Conservation (phyloP, 352 stramenopile species). For the Phytophthora boehmeriae region DNA sequence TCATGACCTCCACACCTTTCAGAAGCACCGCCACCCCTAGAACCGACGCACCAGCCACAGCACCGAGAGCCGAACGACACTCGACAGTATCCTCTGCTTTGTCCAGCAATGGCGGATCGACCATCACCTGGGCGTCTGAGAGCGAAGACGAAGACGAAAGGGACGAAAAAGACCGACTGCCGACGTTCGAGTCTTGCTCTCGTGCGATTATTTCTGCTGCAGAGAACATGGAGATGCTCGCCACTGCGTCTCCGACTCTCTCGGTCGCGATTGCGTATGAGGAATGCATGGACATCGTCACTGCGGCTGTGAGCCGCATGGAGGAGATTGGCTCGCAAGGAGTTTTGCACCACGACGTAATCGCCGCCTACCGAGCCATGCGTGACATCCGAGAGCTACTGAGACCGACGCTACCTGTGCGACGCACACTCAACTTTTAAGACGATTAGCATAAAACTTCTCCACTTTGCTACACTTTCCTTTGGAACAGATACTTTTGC, state of each 20-base stretch:
- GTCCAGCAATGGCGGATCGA: conserved; percentile 6
- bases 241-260: conserved; percentile 20
- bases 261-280: conserved; percentile 39
- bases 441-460: not conserved
- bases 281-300: conserved; percentile 41
- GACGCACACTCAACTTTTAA: conserved; percentile 37
- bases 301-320: conserved; percentile 32
- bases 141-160: not conserved
- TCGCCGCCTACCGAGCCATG: conserved; percentile 30
- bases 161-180: not conserved
- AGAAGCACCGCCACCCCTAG: conserved; percentile 12
- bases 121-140: conserved; percentile 15
- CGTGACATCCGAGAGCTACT: conserved; percentile 29
- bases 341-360: conserved; percentile 10
- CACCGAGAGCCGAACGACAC: conserved; percentile 8
- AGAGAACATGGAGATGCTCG: conserved; percentile 31
- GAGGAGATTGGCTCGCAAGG: conserved; percentile 18
- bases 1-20: not conserved
- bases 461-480: no score
- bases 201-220: conserved; percentile 25
- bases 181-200: conserved; percentile 31
- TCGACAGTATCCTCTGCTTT: conserved; percentile 14
- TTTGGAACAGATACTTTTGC: not conserved
- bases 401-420: conserved; percentile 28
- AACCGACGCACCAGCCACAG: conserved; percentile 1